Evolutionary conservation across 768 basidiomycete genomes (phyloP).

Genomic region (Paxillus ammoniavirescens): DNA sequence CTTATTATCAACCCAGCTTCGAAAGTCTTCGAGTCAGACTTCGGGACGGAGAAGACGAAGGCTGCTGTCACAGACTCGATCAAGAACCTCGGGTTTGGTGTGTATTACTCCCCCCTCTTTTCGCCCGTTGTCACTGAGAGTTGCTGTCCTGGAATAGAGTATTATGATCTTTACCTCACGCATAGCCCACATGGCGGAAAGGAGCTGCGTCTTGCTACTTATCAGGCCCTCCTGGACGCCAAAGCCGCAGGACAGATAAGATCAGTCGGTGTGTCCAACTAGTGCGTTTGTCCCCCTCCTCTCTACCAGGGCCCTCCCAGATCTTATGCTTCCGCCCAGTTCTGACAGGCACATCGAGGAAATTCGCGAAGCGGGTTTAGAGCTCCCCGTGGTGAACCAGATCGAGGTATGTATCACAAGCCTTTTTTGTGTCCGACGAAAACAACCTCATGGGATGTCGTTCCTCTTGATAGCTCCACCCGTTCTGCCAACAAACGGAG

Average conservation of each 20-base stretch:
- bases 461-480: conserved; percentile 19
- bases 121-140: too few relatives aligned
- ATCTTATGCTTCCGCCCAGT: conserved; percentile 30
- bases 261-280: conserved; percentile 76
- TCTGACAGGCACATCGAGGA: conserved; percentile 67
- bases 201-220: conserved; percentile 57
- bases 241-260: conserved; percentile 57
- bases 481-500: conserved; percentile 36
- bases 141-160: conserved; percentile 34
- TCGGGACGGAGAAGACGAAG: conserved; percentile 46
- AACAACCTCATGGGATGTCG: background rate
- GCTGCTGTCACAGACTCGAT: conserved; percentile 59
- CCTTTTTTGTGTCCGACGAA: background rate
- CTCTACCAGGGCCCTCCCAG: background rate
- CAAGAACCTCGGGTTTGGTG: conserved; percentile 49
- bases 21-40: conserved; percentile 29
- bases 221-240: conserved; percentile 61
- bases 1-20: too few relatives aligned
- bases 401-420: conserved; percentile 58
- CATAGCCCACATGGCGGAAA: conserved; percentile 62
- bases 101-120: conserved; percentile 5
- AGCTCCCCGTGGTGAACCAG: conserved; percentile 70
- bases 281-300: conserved; percentile 44
- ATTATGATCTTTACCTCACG: conserved; percentile 68
- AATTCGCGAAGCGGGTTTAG: conserved; percentile 56